A percentile compares a stretch with the other conserved stretches of the same genome.
Conservation (phyloP, 2,329 filamentous ascomycete species). For the Neonectria sp. region DNA sequence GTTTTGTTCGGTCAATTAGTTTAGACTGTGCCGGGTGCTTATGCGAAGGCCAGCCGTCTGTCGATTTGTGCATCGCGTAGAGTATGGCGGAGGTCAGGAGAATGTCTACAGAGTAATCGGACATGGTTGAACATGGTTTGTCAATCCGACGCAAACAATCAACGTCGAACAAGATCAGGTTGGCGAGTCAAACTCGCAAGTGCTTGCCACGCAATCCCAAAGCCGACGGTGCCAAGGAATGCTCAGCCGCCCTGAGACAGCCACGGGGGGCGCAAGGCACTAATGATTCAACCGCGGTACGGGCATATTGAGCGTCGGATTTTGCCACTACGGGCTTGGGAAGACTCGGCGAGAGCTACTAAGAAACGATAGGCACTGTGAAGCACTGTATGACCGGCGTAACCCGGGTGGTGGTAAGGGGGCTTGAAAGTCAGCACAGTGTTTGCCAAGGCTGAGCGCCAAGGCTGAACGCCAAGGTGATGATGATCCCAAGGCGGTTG, state of each 20-base stretch:
- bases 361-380: neutral
- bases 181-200: no score
- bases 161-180: neutral
- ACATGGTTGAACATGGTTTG: no score
- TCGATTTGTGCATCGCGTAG: no score
- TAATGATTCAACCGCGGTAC: neutral
- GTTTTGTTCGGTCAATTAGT: no score
- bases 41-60: no score
- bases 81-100: no score
- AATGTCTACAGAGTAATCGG: no score
- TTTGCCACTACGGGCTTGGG: neutral
- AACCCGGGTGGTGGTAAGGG: neutral
- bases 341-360: neutral
- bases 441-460: neutral
- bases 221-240: neutral
- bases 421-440: neutral
- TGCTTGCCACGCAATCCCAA: no score
- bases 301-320: neutral
- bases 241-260: neutral
- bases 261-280: neutral
- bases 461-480: neutral
- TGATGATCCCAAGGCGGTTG: neutral
- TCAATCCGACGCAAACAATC: no score
- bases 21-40: no score
- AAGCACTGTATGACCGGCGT: neutral